phyloP scores from a whole-genome alignment of 2,329 filamentous ascomycete species.

The Leptographium galeiforme region DNA sequence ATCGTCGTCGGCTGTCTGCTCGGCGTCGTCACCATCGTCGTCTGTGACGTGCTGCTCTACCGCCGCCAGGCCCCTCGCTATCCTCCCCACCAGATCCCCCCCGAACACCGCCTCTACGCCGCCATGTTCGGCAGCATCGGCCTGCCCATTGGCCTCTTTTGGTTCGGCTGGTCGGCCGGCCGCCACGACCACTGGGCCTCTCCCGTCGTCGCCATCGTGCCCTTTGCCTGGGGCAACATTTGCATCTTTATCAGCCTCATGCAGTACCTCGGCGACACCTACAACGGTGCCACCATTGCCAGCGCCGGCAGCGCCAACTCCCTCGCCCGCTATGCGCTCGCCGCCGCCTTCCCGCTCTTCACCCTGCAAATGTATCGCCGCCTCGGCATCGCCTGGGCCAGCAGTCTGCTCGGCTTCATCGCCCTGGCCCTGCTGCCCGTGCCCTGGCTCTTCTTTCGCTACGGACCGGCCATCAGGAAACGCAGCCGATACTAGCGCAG shows the following conservation, averaged over 20 bases:
- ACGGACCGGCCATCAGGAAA: slow-evolving; percentile 26
- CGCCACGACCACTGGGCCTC: slow-evolving; percentile 33
- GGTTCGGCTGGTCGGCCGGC: slow-evolving; percentile 45
- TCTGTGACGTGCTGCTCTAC: slow-evolving; percentile 30
- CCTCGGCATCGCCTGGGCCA: slow-evolving; percentile 32
- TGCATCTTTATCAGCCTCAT: slow-evolving; percentile 41
- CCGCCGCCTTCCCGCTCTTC: slow-evolving; percentile 46
- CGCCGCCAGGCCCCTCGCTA: slow-evolving; percentile 19
- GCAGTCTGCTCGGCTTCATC: slow-evolving; percentile 32
- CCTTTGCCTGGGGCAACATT: slow-evolving; percentile 47
- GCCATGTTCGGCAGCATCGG: slow-evolving; percentile 44
- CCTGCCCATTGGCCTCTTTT: slow-evolving; percentile 40
- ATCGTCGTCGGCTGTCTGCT: slow-evolving; percentile 31
- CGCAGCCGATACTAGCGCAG: slow-evolving; percentile 23
- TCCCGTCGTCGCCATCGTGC: slow-evolving; percentile 35
- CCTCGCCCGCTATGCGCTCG: slow-evolving; percentile 40
- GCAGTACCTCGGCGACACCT: slow-evolving; percentile 42
- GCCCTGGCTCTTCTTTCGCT: slow-evolving; percentile 39
- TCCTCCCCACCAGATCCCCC: slow-evolving; percentile 25
- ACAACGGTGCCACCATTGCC: slow-evolving; percentile 39
- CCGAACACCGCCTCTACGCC: slow-evolving; percentile 44
- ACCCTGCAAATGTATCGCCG: slow-evolving; percentile 38
- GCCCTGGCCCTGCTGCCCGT: slow-evolving; percentile 33
- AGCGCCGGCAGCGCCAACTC: slow-evolving; percentile 47
- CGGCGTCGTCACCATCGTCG: slow-evolving; percentile 25